Percentiles rank a stretch among this genome's conserved stretches.
These are phyloP conservation scores for Boletus reticulatus DNA, from an alignment of 768 basidiomycete genomes.

Conservation along the genomic window DNA sequence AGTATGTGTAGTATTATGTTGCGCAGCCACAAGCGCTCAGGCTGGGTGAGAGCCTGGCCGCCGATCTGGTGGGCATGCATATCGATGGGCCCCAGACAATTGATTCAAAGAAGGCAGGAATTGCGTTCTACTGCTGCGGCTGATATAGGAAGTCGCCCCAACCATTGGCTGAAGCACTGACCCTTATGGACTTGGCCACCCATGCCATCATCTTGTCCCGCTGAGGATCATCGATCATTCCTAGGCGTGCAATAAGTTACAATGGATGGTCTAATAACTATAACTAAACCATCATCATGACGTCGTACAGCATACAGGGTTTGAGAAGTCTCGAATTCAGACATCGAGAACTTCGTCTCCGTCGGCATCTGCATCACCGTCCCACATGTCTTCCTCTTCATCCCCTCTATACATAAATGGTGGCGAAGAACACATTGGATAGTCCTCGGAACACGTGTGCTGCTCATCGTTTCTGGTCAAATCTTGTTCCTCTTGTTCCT, in stretches of 20 bases:
- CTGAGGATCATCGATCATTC: neutral
- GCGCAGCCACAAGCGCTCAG: too few species aligned
- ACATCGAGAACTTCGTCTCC: slow-evolving; percentile 17
- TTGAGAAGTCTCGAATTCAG: slow-evolving; percentile 11
- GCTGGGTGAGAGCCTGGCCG: too few species aligned
- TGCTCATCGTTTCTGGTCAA: slow-evolving; percentile 6
- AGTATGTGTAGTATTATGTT: slow-evolving; percentile 24
- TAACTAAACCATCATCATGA: slow-evolving; percentile 20
- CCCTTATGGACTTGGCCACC: neutral
- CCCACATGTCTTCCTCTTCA: slow-evolving; percentile 25
- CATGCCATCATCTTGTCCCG: neutral
- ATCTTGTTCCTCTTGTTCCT: slow-evolving; percentile 25
- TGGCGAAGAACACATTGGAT: slow-evolving; percentile 24
- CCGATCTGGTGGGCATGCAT: too few species aligned
- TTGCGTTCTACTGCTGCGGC: too few species aligned
- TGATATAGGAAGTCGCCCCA: too few species aligned
- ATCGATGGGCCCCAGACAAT: too few species aligned
- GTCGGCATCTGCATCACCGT: slow-evolving; percentile 15
- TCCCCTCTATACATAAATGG: neutral
- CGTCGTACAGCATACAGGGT: slow-evolving; percentile 12
- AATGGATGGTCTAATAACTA: slow-evolving; percentile 12
- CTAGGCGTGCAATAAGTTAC: slow-evolving; percentile 21
- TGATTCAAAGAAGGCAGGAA: too few species aligned
- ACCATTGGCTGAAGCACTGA: too few species aligned
- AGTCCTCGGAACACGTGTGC: slow-evolving; percentile 16